Percentiles rank a stretch among this genome's conserved stretches.
phyloP scores from a whole-genome alignment of 208 protist species.

The Borovskyia barvae region DNA sequence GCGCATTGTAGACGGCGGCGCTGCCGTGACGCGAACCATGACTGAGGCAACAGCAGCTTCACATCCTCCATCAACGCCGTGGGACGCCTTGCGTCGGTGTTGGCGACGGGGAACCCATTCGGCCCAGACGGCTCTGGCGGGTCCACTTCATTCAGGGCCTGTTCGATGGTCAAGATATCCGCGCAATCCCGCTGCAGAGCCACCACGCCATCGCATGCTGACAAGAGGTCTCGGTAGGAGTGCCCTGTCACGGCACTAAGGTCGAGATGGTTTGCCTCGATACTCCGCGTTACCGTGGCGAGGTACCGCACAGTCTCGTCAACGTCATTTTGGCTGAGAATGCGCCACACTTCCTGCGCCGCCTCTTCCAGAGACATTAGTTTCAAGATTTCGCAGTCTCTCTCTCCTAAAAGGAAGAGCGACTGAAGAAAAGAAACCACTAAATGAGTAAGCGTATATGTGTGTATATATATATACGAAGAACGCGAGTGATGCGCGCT shows the following conservation, averaged over 20 bases:
- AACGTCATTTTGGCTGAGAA: conserved; percentile 58
- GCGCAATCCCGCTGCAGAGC: conserved; percentile 48
- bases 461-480: neutral
- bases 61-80: neutral
- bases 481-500: neutral
- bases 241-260: conserved; percentile 51
- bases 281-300: conserved; percentile 43
- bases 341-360: conserved; percentile 56
- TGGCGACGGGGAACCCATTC: too few relatives aligned
- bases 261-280: conserved; percentile 49
- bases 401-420: too few relatives aligned
- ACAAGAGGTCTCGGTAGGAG: conserved; percentile 57
- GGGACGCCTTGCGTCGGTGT: neutral
- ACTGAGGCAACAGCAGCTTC: neutral
- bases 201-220: conserved; percentile 53
- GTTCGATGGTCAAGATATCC: conserved; percentile 34
- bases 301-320: conserved; percentile 53
- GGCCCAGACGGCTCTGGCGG: too few relatives aligned
- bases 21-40: conserved; percentile 1
- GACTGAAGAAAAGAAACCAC: too few relatives aligned
- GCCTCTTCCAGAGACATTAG: conserved; percentile 40
- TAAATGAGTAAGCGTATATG: too few relatives aligned
- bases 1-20: too few relatives aligned
- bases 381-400: neutral
- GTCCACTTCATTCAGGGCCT: conserved; percentile 8